Base-by-base conservation (phyloP, 2,329 filamentous ascomycete genomes). In the Pleurostoma richardsiae region DNA sequence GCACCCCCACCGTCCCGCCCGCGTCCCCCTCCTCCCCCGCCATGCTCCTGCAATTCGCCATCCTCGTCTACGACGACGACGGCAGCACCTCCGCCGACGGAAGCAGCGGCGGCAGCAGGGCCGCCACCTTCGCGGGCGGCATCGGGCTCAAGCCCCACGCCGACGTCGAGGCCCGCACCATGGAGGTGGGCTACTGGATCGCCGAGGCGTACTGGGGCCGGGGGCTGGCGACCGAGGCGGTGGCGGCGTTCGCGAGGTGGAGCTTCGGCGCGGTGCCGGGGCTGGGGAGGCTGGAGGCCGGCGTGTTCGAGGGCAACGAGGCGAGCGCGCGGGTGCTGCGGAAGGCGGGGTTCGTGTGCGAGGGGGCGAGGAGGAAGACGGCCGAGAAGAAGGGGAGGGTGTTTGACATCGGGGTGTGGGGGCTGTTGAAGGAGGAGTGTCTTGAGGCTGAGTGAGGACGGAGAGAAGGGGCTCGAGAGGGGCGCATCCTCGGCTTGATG, bases 151-250 rank as follows among this genome's bases (percentile, higher is more conserved):
- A 59, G 39, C 51, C 60, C 4, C 47, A 57, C 8, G 51, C 52
- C 10, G 68, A 73, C 45, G 60, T 71, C 53, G 62, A 73, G 48
- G 65, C 63, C 52, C 62, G 65, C 42, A 72, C 66, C 4, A 66
- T 67, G 56, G 72, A 78, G 59, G 5, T 79, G 1, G 76, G 75
- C 4, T 80, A 79, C 60, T 77, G 70, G 66, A 38, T 74, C 28
- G 67, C 62, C 1, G 61, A 59, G 36, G 52, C 59, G 8, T 58
- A 63, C 42, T 75, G 74, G 75, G 72, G 74, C 1, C 64, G 62
- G 30, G 76, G 76, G 1, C 65, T 73, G 47, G 66, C 63, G 46
- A 69, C 63, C 1, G 71, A 69, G 51, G 72, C 66, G 10, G 48
- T 66, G 3, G 41, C 30, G 3, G 71, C 51, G 2, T 68, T 77